phyloP scores from a whole-genome alignment of 768 basidiomycete species.

The Boletus tylopilopsis region DNA sequence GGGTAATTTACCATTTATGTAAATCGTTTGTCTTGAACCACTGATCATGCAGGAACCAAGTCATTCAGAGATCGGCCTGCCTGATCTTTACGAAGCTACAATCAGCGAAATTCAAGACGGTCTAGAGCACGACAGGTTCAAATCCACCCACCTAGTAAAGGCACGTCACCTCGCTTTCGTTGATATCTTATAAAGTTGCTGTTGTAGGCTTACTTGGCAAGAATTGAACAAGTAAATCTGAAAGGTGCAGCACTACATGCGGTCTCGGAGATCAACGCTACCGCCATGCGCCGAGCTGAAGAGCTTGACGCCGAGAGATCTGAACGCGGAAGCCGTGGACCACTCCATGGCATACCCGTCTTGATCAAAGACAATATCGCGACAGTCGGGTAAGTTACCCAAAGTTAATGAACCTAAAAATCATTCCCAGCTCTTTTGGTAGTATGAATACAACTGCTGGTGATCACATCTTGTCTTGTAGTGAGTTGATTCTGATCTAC shows the following conservation, averaged over 20 bases:
- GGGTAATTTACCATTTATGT: background rate
- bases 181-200: background rate
- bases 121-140: conserved; percentile 46
- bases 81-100: conserved; percentile 61
- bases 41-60: no score
- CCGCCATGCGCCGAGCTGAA: conserved; percentile 50
- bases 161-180: conserved; percentile 26
- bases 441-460: conserved; percentile 49
- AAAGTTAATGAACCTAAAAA: background rate
- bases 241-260: conserved; percentile 55
- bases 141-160: conserved; percentile 60
- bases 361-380: conserved; percentile 50
- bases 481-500: background rate
- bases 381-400: conserved; percentile 27
- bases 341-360: conserved; percentile 56
- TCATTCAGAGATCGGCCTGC: conserved; percentile 15
- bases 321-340: conserved; percentile 44
- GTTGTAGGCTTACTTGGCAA: conserved; percentile 56
- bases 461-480: conserved; percentile 32
- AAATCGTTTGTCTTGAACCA: background rate
- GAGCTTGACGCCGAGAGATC: conserved; percentile 47
- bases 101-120: conserved; percentile 53
- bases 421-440: conserved; percentile 1
- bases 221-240: conserved; percentile 67
- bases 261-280: conserved; percentile 54